Evolutionary conservation across 768 basidiomycete species (phyloP).

Genomic region (Piloderma croceum): DNA sequence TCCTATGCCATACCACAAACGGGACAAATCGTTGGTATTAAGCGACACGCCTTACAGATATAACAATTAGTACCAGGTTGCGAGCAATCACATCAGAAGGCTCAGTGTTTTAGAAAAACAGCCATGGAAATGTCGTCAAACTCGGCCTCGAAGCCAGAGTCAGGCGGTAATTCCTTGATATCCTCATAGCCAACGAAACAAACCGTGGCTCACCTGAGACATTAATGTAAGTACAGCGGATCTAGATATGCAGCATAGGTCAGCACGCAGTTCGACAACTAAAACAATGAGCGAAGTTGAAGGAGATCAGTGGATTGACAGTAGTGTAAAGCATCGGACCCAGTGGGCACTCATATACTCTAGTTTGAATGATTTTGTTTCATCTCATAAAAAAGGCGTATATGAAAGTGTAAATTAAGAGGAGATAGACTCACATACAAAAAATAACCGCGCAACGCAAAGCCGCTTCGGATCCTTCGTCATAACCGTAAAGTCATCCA

Average conservation of each 20-base stretch:
- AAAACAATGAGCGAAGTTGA: neutral
- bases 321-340: constrained; percentile 67
- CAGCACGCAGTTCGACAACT: constrained; percentile 4
- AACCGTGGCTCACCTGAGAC: constrained; percentile 14
- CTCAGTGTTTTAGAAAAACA: constrained; percentile 70
- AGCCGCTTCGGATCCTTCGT: neutral
- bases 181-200: constrained; percentile 42
- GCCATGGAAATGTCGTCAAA: constrained; percentile 78
- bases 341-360: constrained; percentile 76
- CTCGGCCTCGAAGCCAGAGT: constrained; percentile 34
- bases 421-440: constrained; percentile 12
- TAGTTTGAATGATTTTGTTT: constrained; percentile 77
- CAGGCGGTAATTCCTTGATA: constrained; percentile 87
- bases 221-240: neutral
- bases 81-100: constrained; percentile 4
- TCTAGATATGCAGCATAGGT: neutral
- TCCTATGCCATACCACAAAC: neutral
- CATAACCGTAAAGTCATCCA: neutral
- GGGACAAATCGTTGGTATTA: neutral
- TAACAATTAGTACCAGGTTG: constrained; percentile 3
- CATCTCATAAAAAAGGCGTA: constrained; percentile 37
- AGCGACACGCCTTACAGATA: neutral
- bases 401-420: constrained; percentile 2
- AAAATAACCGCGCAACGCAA: constrained; percentile 1
- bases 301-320: constrained; percentile 58